Conservation (phyloP, 192 early-diverging fungal genomes). For the Coemansia sp. region DNA sequence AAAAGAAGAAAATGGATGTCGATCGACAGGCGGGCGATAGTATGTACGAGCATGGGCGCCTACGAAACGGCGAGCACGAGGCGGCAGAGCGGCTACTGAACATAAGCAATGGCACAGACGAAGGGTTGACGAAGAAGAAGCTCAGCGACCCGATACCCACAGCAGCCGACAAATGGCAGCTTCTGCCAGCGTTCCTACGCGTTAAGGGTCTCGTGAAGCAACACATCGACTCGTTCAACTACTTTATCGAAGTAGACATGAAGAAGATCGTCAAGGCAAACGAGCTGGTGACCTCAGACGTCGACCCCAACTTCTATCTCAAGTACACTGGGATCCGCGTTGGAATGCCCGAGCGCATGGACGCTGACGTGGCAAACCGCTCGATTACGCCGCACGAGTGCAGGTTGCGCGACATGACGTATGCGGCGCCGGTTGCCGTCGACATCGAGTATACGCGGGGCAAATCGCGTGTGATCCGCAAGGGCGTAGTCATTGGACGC, state of each 20-base stretch:
- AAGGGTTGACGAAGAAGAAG: conserved; percentile 1
- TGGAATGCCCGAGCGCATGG: conserved; percentile 74
- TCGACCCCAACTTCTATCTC: conserved; percentile 90
- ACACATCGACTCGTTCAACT: conserved; percentile 99
- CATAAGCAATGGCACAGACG: background rate
- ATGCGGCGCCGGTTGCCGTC: conserved; percentile 87
- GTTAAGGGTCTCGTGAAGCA: conserved; percentile 98
- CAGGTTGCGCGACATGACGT: conserved; percentile 92
- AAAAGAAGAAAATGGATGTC: conserved; percentile 14
- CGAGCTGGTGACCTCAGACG: conserved; percentile 84
- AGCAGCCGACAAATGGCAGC: conserved; percentile 91
- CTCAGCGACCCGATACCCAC: conserved; percentile 50
- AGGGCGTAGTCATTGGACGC: conserved; percentile 81
- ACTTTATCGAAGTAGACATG: conserved; percentile 93
- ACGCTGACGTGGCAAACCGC: conserved; percentile 68
- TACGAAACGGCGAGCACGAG: conserved; percentile 10
- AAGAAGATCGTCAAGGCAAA: conserved; percentile 94
- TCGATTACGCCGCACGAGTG: conserved; percentile 93
- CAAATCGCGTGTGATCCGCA: conserved; percentile 73
- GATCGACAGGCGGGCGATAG: conserved; percentile 8
- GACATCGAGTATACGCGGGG: conserved; percentile 92
- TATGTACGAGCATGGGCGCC: conserved; percentile 24
- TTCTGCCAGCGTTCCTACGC: conserved; percentile 94
- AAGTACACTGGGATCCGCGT: conserved; percentile 91
- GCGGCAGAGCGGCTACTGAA: conserved; percentile 30